These are phyloP conservation scores for Ramalina peruviana DNA, from an alignment of 495 filamentous ascomycete species.

Conservation along the genomic window DNA sequence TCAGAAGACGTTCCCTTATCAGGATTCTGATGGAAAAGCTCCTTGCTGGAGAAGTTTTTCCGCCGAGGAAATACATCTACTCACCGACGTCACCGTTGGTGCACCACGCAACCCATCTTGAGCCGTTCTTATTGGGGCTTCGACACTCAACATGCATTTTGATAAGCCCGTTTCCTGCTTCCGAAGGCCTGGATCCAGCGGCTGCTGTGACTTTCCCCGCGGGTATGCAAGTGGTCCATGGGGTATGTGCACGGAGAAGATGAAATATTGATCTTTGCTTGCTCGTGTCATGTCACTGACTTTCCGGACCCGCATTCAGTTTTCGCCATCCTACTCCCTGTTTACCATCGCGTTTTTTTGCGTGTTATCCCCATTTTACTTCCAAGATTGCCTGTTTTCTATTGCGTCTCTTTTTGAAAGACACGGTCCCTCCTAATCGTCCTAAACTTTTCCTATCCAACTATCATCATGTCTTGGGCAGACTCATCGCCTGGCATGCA, in stretches of 20 bases:
- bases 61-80: conserved; percentile 1
- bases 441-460: neutral
- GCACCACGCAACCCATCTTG: too few relatives aligned
- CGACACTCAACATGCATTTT: neutral
- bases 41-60: neutral
- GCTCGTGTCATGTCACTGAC: too few relatives aligned
- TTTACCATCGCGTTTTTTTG: too few relatives aligned
- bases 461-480: conserved; percentile 17
- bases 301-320: too few relatives aligned
- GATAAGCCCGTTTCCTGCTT: neutral
- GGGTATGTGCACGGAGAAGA: neutral
- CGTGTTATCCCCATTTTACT: too few relatives aligned
- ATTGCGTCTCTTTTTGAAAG: too few relatives aligned
- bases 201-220: neutral
- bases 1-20: conserved; percentile 3
- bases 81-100: neutral
- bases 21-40: neutral
- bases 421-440: neutral
- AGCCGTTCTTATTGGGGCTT: too few relatives aligned
- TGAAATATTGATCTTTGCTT: too few relatives aligned
- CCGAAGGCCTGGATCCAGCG: neutral
- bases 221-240: neutral
- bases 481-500: conserved; percentile 20
- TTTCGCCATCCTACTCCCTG: too few relatives aligned
- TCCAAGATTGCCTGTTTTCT: too few relatives aligned